A percentile compares a stretch with the other conserved stretches of the same genome.
These are phyloP conservation scores for Collybiopsis luxurians DNA, from an alignment of 768 basidiomycete species.

Conservation along the genomic window DNA sequence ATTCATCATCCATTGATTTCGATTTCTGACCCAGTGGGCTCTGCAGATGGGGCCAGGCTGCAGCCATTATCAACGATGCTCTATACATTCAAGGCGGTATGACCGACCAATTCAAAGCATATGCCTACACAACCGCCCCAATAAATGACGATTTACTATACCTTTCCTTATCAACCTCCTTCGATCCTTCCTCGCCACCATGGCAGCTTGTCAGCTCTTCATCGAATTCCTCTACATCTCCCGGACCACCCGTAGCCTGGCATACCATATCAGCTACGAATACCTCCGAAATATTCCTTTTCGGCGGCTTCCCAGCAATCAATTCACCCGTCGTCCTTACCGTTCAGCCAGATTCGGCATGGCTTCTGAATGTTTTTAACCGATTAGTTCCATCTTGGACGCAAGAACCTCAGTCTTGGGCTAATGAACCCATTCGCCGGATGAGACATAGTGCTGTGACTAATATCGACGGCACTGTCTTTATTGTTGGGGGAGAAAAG, in stretches of 20 bases:
- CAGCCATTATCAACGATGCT: constrained; percentile 51
- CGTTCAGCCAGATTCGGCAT: constrained; percentile 60
- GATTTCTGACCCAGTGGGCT: too few relatives aligned
- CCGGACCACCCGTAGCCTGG: constrained; percentile 72
- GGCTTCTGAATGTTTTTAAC: constrained; percentile 45
- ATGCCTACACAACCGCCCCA: constrained; percentile 73
- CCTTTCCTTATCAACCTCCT: constrained; percentile 61
- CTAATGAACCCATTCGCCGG: constrained; percentile 65
- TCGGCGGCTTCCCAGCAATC: constrained; percentile 75
- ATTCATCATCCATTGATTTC: neutral
- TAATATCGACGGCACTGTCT: constrained; percentile 47
- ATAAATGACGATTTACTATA: constrained; percentile 67
- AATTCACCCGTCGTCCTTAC: constrained; percentile 51
- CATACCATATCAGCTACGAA: constrained; percentile 73
- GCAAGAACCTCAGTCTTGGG: constrained; percentile 51
- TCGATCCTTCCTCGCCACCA: constrained; percentile 60
- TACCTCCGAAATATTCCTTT: constrained; percentile 51
- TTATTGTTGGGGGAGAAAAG: constrained; percentile 76
- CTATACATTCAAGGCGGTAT: constrained; percentile 82
- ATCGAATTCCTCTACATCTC: constrained; percentile 38
- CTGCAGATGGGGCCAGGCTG: constrained; percentile 82
- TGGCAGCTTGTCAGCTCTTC: constrained; percentile 60
- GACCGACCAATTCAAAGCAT: constrained; percentile 65
- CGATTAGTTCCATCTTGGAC: constrained; percentile 41
- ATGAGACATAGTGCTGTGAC: constrained; percentile 71